A percentile compares a stretch with the other conserved stretches of the same genome.
Conservation (phyloP, 2,329 filamentous ascomycete species). For the Dactylellina leptospora region DNA sequence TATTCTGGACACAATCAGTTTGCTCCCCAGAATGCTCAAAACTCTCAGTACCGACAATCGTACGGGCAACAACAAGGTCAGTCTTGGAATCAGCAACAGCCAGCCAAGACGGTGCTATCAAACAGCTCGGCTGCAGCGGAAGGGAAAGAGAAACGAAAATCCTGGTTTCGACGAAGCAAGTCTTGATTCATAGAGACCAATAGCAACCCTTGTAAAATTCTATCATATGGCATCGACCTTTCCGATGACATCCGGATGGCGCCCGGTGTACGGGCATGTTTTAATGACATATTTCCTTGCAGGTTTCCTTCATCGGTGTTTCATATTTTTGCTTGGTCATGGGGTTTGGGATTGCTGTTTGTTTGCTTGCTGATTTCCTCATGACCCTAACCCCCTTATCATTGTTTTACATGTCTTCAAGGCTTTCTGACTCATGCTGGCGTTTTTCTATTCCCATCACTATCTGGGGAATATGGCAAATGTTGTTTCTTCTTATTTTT, state of each 20-base stretch:
- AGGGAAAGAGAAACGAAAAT: slow-evolving; percentile 44
- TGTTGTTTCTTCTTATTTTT: slow-evolving; percentile 1
- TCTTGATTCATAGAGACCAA: slow-evolving; percentile 13
- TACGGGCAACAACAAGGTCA: slow-evolving; percentile 42
- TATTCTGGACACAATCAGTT: slow-evolving; percentile 38
- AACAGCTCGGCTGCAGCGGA: slow-evolving; percentile 45
- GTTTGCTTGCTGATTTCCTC: slow-evolving; percentile 11
- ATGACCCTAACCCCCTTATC: slow-evolving; percentile 6
- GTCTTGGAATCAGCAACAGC: slow-evolving; percentile 34
- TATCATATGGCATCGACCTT: background rate
- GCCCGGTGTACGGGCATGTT: slow-evolving; percentile 19
- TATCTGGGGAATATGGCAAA: slow-evolving; percentile 38
- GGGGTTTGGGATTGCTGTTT: slow-evolving; percentile 31
- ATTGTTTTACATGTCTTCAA: slow-evolving; percentile 14
- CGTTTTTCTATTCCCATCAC: slow-evolving; percentile 29
- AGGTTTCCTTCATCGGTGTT: slow-evolving; percentile 6
- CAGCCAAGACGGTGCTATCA: slow-evolving; percentile 31
- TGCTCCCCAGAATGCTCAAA: slow-evolving; percentile 13
- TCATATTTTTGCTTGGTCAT: slow-evolving; percentile 13
- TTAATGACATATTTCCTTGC: slow-evolving; percentile 23
- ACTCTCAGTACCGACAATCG: slow-evolving; percentile 37
- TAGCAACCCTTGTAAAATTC: slow-evolving; percentile 1
- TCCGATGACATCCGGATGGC: background rate
- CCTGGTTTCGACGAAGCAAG: slow-evolving; percentile 51
- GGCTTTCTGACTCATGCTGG: slow-evolving; percentile 25